Evolutionary conservation across 164 flowering plant genomes (phyloP).

Genomic region (Magnolia sinica): DNA sequence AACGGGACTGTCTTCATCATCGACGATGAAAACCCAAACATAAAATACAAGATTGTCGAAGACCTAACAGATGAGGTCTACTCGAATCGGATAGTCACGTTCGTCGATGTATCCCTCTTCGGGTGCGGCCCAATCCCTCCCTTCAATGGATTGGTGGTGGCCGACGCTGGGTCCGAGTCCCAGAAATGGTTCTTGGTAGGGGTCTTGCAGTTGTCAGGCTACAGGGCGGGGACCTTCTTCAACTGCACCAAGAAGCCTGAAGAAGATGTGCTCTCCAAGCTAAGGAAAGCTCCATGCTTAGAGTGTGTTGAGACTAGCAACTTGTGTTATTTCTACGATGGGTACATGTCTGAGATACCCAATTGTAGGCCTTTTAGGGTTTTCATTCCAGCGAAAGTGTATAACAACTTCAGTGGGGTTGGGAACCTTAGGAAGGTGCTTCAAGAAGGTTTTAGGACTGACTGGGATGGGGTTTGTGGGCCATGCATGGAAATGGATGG

Average conservation of each 20-base stretch:
- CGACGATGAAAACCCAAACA: not conserved
- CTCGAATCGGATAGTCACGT: not conserved
- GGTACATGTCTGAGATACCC: not conserved
- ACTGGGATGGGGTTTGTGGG: conserved; percentile 8
- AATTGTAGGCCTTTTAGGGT: not conserved
- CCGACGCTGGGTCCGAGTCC: not conserved
- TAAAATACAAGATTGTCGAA: not conserved
- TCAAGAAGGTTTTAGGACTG: not conserved
- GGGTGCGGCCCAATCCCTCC: conserved; percentile 2
- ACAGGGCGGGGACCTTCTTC: conserved; percentile 4
- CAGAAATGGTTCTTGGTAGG: not conserved
- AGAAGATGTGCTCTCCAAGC: not conserved
- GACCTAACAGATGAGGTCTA: not conserved
- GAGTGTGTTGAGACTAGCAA: not conserved
- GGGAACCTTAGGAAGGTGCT: not conserved
- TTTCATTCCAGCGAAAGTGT: not conserved
- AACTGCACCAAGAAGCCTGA: not conserved
- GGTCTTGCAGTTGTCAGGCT: not conserved
- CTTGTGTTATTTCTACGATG: not conserved
- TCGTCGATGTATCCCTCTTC: conserved; percentile 1
- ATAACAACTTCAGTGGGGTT: not conserved
- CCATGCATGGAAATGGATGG: conserved; percentile 2
- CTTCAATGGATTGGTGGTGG: too few species aligned
- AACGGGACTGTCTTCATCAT: conserved; percentile 2
- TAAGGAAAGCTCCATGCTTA: not conserved